These are phyloP conservation scores for Didymella arachidicola DNA, from an alignment of 2,329 filamentous ascomycete species.

Conservation along the genomic window DNA sequence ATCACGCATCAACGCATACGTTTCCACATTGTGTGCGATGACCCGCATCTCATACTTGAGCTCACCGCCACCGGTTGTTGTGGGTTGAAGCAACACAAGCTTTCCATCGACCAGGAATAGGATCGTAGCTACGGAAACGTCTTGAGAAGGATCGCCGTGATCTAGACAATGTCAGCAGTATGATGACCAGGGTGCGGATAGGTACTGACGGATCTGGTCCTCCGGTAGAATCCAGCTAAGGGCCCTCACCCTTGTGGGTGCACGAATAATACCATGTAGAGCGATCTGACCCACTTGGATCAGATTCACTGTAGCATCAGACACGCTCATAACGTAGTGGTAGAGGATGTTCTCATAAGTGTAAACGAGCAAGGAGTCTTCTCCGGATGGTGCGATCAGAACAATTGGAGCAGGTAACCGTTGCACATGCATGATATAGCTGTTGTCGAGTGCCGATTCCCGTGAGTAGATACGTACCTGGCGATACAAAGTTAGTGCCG, in stretches of 20 bases:
- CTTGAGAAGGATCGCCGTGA: conserved; percentile 92
- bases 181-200: neutral
- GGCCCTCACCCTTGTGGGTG: conserved; percentile 88
- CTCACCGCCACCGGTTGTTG: conserved; percentile 79
- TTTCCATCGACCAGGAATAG: conserved; percentile 98
- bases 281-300: conserved; percentile 98
- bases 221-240: conserved; percentile 97
- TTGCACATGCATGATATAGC: conserved; percentile 77
- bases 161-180: conserved; percentile 51
- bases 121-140: conserved; percentile 91
- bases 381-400: conserved; percentile 84
- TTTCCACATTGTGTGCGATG: conserved; percentile 94
- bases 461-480: conserved; percentile 89
- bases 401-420: conserved; percentile 85
- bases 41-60: conserved; percentile 99
- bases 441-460: conserved; percentile 77
- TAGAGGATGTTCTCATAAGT: conserved; percentile 96
- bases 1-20: conserved; percentile 91
- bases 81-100: conserved; percentile 88
- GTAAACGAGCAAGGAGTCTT: conserved; percentile 94
- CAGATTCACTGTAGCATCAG: conserved; percentile 74
- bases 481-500: conserved; percentile 13
- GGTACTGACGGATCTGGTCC: conserved; percentile 73
- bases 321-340: conserved; percentile 85
- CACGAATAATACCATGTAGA: conserved; percentile 94